phyloP scores from a whole-genome alignment of 352 stramenopile genomes.

The Lagenidium sp. region DNA sequence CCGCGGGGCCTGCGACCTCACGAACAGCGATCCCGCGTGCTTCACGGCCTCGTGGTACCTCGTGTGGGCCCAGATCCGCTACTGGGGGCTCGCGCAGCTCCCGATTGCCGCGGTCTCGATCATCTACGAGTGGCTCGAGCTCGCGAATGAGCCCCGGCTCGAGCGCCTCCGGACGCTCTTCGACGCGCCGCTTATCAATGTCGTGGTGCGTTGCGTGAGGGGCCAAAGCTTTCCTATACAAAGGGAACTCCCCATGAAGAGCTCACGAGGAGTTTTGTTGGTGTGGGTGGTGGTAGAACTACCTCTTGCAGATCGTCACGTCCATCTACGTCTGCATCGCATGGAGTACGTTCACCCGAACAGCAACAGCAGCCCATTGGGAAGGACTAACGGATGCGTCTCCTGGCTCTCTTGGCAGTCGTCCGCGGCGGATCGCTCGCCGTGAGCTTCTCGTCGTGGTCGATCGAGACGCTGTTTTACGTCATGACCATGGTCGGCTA shows the following conservation, averaged over 20 bases:
- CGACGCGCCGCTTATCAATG: constrained; percentile 56
- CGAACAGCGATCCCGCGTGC: constrained; percentile 37
- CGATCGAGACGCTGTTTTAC: constrained; percentile 65
- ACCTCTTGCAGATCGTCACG: constrained; percentile 69
- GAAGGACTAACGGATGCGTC: no score
- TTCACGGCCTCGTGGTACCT: constrained; percentile 81
- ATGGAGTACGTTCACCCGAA: constrained; percentile 76
- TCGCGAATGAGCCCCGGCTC: constrained; percentile 45
- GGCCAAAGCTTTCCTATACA: neutral
- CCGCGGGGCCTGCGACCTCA: constrained; percentile 57
- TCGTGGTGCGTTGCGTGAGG: constrained; percentile 26
- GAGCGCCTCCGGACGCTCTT: constrained; percentile 61
- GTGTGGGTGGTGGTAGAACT: constrained; percentile 46
- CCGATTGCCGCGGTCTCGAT: constrained; percentile 59
- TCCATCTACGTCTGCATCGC: constrained; percentile 74
- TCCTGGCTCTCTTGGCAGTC: constrained; percentile 28
- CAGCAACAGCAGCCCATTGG: no score
- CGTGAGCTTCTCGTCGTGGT: constrained; percentile 76
- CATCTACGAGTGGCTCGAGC: constrained; percentile 78
- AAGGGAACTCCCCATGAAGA: no score
- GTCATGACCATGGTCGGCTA: constrained; percentile 69
- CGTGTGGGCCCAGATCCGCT: constrained; percentile 70
- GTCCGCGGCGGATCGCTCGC: constrained; percentile 53
- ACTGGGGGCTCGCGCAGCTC: constrained; percentile 70
- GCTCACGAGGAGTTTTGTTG: no score